A percentile compares a stretch with the other conserved stretches of the same genome.
Evolutionary conservation across 2,329 filamentous ascomycete genomes (phyloP).

Genomic region (Arachnopeziza araneosa): DNA sequence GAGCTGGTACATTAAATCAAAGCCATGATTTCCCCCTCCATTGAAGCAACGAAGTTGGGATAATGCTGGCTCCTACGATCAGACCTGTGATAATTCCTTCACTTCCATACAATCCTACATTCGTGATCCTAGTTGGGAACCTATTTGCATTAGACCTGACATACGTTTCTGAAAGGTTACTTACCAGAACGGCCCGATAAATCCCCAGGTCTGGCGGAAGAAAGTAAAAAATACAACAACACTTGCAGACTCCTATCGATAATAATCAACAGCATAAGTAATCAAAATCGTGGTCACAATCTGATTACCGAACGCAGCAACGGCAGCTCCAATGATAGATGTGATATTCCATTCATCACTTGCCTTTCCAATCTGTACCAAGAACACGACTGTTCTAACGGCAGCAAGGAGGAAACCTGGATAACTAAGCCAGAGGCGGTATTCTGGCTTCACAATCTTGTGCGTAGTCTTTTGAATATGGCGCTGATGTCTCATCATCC

Average conservation of each 20-base stretch:
- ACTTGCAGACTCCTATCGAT: conserved; percentile 43
- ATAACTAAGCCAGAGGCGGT: conserved; percentile 52
- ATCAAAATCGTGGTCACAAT: conserved; percentile 55
- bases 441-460: conserved; percentile 36
- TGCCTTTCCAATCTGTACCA: conserved; percentile 44
- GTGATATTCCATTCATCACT: conserved; percentile 47
- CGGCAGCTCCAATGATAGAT: conserved; percentile 47
- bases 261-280: conserved; percentile 55
- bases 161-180: background rate
- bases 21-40: conserved; percentile 11
- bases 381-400: conserved; percentile 48
- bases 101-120: conserved; percentile 30
- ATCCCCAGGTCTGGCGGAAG: conserved; percentile 48
- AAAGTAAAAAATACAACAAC: conserved; percentile 55
- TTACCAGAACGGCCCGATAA: conserved; percentile 26
- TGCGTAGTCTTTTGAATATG: conserved; percentile 30
- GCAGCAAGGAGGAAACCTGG: conserved; percentile 45
- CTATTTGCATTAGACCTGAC: background rate
- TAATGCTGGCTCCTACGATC: conserved; percentile 31
- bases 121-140: conserved; percentile 37
- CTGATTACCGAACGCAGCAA: conserved; percentile 51
- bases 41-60: conserved; percentile 31
- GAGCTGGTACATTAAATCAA: background rate
- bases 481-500: conserved; percentile 40
- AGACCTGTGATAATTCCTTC: conserved; percentile 34